Conservation (phyloP, 345 rosid species). For the Acer negundo region DNA sequence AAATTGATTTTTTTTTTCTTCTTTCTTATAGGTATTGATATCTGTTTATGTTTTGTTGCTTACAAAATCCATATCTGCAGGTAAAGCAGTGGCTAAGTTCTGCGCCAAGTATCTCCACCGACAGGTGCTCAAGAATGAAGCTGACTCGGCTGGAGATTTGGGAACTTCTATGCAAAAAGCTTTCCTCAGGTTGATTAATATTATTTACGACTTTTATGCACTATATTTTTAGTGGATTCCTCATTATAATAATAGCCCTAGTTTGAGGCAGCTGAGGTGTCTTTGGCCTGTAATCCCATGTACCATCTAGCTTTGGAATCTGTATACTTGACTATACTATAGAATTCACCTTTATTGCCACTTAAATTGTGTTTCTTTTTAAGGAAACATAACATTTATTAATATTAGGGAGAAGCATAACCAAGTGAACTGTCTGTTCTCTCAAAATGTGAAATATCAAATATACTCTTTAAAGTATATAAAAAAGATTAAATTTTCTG, state of each 20-base stretch:
- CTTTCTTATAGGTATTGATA: not conserved
- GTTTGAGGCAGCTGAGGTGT: slow-evolving; percentile 3
- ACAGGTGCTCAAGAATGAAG: slow-evolving; percentile 65
- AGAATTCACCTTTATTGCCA: not conserved
- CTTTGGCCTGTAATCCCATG: slow-evolving; percentile 6
- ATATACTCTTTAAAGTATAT: not conserved
- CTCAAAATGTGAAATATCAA: not conserved
- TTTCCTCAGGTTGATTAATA: slow-evolving; percentile 58
- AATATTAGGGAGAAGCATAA: not conserved
- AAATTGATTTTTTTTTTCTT: not conserved
- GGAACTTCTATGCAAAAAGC: slow-evolving; percentile 67
- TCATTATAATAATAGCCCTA: slow-evolving; percentile 5
- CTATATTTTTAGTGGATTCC: not conserved
- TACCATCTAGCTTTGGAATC: slow-evolving; percentile 13
- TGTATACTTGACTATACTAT: not conserved
- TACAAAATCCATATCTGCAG: slow-evolving; percentile 35
- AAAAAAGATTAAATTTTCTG: too few relatives aligned
- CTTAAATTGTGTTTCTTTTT: not conserved
- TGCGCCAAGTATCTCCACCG: slow-evolving; percentile 86
- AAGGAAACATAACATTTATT: not conserved
- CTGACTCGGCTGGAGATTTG: slow-evolving; percentile 67
- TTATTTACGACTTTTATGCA: not conserved
- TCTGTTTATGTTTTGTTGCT: slow-evolving; percentile 5
- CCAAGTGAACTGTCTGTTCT: not conserved
- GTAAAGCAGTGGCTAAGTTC: slow-evolving; percentile 83